Evolutionary conservation across 495 filamentous ascomycete genomes (phyloP).

Genomic region (Penicillium subrubescens): DNA sequence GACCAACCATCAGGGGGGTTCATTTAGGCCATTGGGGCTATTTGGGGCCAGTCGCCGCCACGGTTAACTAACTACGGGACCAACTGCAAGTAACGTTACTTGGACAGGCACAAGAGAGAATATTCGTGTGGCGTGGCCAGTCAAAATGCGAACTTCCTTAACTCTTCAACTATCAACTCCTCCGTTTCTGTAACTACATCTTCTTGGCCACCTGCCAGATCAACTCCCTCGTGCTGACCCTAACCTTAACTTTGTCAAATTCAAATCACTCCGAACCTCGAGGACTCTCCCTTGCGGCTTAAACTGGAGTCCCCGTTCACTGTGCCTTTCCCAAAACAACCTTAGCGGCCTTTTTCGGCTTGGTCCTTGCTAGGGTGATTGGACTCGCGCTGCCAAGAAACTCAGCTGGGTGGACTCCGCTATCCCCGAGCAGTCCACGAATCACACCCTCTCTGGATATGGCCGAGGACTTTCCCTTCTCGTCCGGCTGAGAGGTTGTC

Average conservation of each 20-base stretch:
- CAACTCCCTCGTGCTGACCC: background rate
- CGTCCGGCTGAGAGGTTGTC: constrained; percentile 1
- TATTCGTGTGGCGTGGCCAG: background rate
- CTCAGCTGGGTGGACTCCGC: background rate
- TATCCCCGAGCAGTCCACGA: constrained; percentile 11
- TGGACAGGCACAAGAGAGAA: background rate
- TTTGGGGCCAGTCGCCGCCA: background rate
- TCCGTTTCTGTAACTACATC: background rate
- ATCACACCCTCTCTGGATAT: constrained; percentile 7
- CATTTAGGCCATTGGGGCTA: background rate
- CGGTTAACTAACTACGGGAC: background rate
- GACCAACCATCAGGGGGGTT: background rate
- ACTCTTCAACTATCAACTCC: background rate
- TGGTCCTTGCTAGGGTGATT: constrained; percentile 1
- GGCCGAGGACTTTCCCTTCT: constrained; percentile 3
- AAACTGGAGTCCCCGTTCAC: background rate
- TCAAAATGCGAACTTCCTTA: background rate
- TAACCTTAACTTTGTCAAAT: background rate
- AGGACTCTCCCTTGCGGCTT: background rate
- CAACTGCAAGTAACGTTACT: too few species aligned
- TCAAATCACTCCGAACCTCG: background rate
- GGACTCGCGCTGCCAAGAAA: constrained; percentile 8
- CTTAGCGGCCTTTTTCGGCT: background rate
- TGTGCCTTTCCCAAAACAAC: background rate
- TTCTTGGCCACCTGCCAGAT: too few species aligned